Evolutionary conservation across 371 early-diverging fungal genomes (phyloP).

Genomic region (Actinomortierella wolfii): DNA sequence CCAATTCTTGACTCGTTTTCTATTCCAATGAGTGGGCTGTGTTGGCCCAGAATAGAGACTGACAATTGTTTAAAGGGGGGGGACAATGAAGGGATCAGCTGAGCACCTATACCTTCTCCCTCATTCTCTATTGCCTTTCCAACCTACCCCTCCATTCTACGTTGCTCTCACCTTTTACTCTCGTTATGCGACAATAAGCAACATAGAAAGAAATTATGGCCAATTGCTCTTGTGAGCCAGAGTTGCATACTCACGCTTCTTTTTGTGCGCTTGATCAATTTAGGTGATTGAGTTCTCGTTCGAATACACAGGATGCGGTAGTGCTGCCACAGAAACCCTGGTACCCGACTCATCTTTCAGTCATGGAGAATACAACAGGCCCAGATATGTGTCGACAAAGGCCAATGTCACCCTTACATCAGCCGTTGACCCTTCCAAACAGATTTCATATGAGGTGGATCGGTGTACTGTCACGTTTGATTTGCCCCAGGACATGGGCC

Average conservation of each 20-base stretch:
- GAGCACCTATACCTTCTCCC: too few species aligned
- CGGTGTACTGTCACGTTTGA: slow-evolving; percentile 77
- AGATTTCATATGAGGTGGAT: slow-evolving; percentile 7
- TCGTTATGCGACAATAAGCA: too few species aligned
- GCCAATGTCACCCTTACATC: too few species aligned
- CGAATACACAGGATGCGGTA: slow-evolving; percentile 29
- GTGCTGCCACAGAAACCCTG: neutral
- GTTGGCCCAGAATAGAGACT: too few species aligned
- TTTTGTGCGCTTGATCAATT: neutral
- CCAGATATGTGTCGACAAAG: slow-evolving; percentile 12
- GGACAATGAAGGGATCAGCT: too few species aligned
- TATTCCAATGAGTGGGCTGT: neutral
- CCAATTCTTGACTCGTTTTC: neutral
- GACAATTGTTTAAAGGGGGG: too few species aligned
- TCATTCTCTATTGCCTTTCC: too few species aligned
- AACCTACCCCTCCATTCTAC: too few species aligned
- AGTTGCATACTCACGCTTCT: neutral
- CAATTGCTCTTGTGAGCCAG: slow-evolving; percentile 1
- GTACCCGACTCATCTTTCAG: slow-evolving; percentile 16
- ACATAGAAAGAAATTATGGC: too few species aligned
- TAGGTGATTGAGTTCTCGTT: slow-evolving; percentile 39
- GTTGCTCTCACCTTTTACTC: too few species aligned
- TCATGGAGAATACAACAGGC: slow-evolving; percentile 38
- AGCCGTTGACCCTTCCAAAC: neutral
- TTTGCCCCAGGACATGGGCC: slow-evolving; percentile 66